A percentile compares a stretch with the other conserved stretches of the same genome.
Evolutionary conservation across 2,329 filamentous ascomycete genomes (phyloP).

Genomic region (Beauveria medogensis): DNA sequence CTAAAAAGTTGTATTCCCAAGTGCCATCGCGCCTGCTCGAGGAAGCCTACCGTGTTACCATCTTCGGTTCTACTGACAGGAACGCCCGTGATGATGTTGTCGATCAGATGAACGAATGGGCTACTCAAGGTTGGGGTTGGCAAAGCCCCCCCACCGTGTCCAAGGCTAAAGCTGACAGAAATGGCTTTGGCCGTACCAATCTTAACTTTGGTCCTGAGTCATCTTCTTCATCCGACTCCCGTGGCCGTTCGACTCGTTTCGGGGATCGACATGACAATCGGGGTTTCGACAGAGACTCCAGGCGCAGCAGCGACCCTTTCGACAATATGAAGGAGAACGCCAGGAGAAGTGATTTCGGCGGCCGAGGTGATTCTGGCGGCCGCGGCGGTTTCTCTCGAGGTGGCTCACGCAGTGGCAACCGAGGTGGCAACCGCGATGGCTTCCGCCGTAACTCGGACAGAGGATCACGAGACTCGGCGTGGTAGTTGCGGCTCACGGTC

Average conservation of each 20-base stretch:
- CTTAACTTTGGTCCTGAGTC: conserved; percentile 26
- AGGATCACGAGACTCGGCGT: background rate
- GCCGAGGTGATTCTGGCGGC: background rate
- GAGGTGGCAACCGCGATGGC: conserved; percentile 7
- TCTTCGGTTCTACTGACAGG: conserved; percentile 44
- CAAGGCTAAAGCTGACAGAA: conserved; percentile 20
- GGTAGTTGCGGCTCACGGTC: background rate
- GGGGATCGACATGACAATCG: conserved; percentile 7
- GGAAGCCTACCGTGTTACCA: conserved; percentile 42
- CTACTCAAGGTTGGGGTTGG: conserved; percentile 43
- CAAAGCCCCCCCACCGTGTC: conserved; percentile 34
- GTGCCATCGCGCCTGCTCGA: conserved; percentile 28
- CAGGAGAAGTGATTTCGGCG: conserved; percentile 10
- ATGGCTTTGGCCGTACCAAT: conserved; percentile 24
- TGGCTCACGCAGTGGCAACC: conserved; percentile 3
- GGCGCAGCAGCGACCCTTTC: conserved; percentile 16
- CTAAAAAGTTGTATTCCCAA: conserved; percentile 27
- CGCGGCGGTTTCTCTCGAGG: background rate
- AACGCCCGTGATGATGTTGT: conserved; percentile 34
- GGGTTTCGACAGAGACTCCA: background rate
- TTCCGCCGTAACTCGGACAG: background rate
- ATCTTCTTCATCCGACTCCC: background rate
- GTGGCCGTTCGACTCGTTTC: conserved; percentile 12
- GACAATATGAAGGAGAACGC: conserved; percentile 13
- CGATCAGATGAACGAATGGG: conserved; percentile 46